phyloP scores from a whole-genome alignment of 768 basidiomycete genomes.

The Nidula microcarpa region DNA sequence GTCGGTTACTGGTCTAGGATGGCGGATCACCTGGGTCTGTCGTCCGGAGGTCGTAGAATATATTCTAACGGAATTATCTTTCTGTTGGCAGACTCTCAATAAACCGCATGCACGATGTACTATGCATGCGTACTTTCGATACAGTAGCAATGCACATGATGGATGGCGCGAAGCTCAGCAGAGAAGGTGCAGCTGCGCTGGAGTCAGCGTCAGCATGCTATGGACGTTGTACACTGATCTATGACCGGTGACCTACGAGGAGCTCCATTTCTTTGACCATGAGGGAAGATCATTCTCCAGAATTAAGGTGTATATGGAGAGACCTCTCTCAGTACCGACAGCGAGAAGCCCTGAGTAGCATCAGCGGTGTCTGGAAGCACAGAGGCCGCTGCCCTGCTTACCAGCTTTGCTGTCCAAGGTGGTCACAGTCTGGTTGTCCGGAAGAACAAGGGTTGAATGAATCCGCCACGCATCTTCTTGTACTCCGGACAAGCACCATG shows the following conservation, averaged over 20 bases:
- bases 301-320: conserved; percentile 75
- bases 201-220: conserved; percentile 3
- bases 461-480: conserved; percentile 69
- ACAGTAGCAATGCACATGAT: conserved; percentile 70
- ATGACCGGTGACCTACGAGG: conserved; percentile 38
- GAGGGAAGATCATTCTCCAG: conserved; percentile 80
- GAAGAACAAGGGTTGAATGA: conserved; percentile 75
- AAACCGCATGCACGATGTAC: background rate
- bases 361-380: background rate
- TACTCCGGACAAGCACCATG: conserved; percentile 73
- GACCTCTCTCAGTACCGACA: conserved; percentile 53
- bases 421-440: conserved; percentile 50
- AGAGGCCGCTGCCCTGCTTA: conserved; percentile 15
- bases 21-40: conserved; percentile 63
- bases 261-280: conserved; percentile 79
- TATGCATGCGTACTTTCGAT: conserved; percentile 41
- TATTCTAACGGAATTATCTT: conserved; percentile 55
- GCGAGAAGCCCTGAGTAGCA: conserved; percentile 63
- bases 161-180: conserved; percentile 70
- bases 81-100: conserved; percentile 28
- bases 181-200: conserved; percentile 47
- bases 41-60: conserved; percentile 73
- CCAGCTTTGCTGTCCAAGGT: conserved; percentile 75
- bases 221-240: too few species aligned
- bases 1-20: conserved; percentile 71